phyloP scores from a whole-genome alignment of 108 stramenopile species.

The Nannochloropsis gaditana region DNA sequence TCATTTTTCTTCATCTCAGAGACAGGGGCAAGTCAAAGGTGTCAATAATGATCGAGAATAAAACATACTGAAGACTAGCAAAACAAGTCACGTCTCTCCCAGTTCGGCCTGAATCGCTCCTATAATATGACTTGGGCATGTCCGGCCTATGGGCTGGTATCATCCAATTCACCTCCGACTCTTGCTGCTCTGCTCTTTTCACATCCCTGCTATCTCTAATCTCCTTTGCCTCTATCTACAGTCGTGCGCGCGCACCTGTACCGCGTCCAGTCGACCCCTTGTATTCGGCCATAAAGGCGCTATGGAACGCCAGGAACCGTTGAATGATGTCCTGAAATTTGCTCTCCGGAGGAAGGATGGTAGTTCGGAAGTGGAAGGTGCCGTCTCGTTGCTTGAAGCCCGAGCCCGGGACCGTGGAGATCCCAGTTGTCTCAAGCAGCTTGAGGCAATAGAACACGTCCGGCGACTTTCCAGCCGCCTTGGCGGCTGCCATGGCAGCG shows the following conservation, averaged over 20 bases:
- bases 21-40: too few relatives aligned
- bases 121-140: too few relatives aligned
- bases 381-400: constrained; percentile 92
- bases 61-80: too few relatives aligned
- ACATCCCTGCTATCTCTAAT: background rate
- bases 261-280: background rate
- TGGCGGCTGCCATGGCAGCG: constrained; percentile 68
- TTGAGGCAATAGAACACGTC: constrained; percentile 88
- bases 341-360: constrained; percentile 76
- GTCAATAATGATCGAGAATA: too few relatives aligned
- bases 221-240: background rate
- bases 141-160: too few relatives aligned
- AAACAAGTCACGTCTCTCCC: too few relatives aligned
- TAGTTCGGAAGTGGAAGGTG: constrained; percentile 92
- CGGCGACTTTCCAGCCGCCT: constrained; percentile 61
- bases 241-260: background rate
- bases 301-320: constrained; percentile 67
- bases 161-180: background rate
- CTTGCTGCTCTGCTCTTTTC: background rate
- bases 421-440: constrained; percentile 81
- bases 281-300: constrained; percentile 70
- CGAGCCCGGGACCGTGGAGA: constrained; percentile 90
- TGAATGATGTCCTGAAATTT: constrained; percentile 65
- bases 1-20: too few relatives aligned
- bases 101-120: too few relatives aligned